Conservation (phyloP, 352 stramenopile genomes). For the Elongisporangium prolatum region DNA sequence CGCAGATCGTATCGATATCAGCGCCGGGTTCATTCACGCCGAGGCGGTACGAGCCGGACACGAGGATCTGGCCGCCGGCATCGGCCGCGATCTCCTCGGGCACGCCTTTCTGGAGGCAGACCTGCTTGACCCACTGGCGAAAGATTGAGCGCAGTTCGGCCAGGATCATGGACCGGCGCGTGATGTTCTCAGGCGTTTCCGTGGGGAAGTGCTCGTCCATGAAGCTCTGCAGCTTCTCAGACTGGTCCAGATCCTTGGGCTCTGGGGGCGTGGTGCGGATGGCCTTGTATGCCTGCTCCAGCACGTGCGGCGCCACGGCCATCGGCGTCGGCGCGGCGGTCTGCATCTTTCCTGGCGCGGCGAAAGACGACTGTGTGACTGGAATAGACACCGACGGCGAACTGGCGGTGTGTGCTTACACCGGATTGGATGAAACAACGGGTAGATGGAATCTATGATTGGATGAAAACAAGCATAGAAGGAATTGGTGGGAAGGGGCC, state of each 20-base stretch:
- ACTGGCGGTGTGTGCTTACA: background rate
- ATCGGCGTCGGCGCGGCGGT: slow-evolving; percentile 45
- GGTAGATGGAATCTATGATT: background rate
- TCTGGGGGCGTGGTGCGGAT: slow-evolving; percentile 84
- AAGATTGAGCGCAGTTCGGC: slow-evolving; percentile 82
- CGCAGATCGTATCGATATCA: slow-evolving; percentile 98
- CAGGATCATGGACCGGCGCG: slow-evolving; percentile 78
- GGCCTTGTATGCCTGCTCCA: slow-evolving; percentile 88
- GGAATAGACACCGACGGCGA: background rate
- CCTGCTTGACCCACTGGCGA: slow-evolving; percentile 80
- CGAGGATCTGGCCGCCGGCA: slow-evolving; percentile 82
- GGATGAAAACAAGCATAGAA: background rate
- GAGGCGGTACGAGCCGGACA: slow-evolving; percentile 93
- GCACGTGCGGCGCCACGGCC: slow-evolving; percentile 55
- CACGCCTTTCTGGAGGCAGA: slow-evolving; percentile 80
- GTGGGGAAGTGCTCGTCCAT: slow-evolving; percentile 82
- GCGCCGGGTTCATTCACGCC: slow-evolving; percentile 96
- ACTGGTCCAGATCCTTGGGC: slow-evolving; percentile 81
- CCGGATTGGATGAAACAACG: background rate
- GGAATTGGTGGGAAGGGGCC: background rate
- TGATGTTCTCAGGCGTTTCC: slow-evolving; percentile 77
- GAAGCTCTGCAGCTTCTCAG: slow-evolving; percentile 68
- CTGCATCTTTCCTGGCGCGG: slow-evolving; percentile 27
- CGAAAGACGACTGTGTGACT: background rate
- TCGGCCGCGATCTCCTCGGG: slow-evolving; percentile 84